Evolutionary conservation across 2,329 filamentous ascomycete species (phyloP), one percentile per base, ranked within the genome.

Genomic region (Aspergillus fischeri): DNA sequence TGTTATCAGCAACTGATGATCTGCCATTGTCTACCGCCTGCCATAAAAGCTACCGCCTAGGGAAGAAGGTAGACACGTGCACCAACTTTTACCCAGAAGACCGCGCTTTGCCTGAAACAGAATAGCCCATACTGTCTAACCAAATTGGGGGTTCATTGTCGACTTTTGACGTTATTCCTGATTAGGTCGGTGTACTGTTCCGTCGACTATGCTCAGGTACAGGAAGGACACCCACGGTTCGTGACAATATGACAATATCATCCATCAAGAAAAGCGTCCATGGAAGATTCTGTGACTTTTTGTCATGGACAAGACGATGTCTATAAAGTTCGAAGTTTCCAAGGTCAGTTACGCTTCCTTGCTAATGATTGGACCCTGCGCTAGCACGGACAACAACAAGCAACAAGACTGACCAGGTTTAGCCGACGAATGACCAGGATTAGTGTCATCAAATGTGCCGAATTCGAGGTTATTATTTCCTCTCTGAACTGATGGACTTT

Each of bases 11-110:
- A 47, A 49, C 6, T 17, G 45, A n/a, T 14, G 20, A 60, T 70
- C 55, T 73, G 72, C 67, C 63, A 3, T 1, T 0, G 0, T 0
- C 21, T 52, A 66, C 62, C 60, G 62, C 62, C 49, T 62, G 41
- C 53, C 17, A 10, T 11, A 54, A 50, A 7, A 4, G 55, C 38
- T 54, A 68, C 65, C 66, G 65, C 66, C 65, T 49, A 44, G 2
- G 6, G 11, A 6, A 20, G 29, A 32, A 41, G 38, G 45, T 29
- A 25, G 27, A 24, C 54, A 59, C 51, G 47, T 49, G 48, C 17
- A 6, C 1, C 14, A 9, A 10, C 7, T 25, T 29, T 55, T 35
- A 21, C 14, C 20, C 49, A 20, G 2, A 20, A 35, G 27, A 21
- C 20, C 14, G 9, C 11, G 11, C 28, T 58, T 20, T 50, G 11